Evolutionary conservation across 2,329 filamentous ascomycete species (phyloP), one percentile per base, ranked within the genome.

Genomic region (Pestalotiopsis fici): DNA sequence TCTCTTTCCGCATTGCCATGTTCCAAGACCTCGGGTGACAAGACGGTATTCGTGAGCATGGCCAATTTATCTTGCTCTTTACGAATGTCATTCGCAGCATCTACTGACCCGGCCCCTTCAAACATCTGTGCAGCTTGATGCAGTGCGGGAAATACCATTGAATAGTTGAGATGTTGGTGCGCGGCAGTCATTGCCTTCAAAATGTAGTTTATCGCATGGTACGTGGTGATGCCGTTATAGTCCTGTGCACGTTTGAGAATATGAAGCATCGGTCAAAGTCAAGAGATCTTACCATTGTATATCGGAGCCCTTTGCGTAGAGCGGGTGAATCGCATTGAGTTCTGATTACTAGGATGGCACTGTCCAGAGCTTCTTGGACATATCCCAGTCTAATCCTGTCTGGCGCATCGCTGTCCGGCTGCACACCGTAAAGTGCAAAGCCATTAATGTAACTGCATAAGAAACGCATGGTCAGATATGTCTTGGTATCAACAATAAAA

Each of bases 371-470:
- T 31, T 63, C 18, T 47, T 63, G 60, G 15, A 63, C 28, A 15
- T 47, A 63, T 15, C 43, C 37, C 35, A 43, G 60, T 47, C 37
- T 63, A 5, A 47, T 31, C 3, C 15, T 27, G 18, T 43, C 35
- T 3, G 60, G 43, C 4, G 23, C 27, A 21, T 15, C 15, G 21
- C 25, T 31, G 25, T 27, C 43, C 7, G 7, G 23, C n/a, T 15
- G 13, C 3, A 50, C 43, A 35, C 60, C 60, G 18, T 63, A 54
- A 5, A 63, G 27, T 4, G 60, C 60, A 28, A 63, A 63, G 37
- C 60, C 60, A 50, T 63, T 63, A n/a, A 47, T 63, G 43, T 63
- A 63, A 18, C 60, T 63, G 60, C 57, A 35, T 59, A 7, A 23
- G 11, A 28, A 15, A n/a, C n/a, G n/a, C n/a, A n/a, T n/a, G n/a